Conservation (phyloP, 129 eudicot species). For the Cynara cardunculus region DNA sequence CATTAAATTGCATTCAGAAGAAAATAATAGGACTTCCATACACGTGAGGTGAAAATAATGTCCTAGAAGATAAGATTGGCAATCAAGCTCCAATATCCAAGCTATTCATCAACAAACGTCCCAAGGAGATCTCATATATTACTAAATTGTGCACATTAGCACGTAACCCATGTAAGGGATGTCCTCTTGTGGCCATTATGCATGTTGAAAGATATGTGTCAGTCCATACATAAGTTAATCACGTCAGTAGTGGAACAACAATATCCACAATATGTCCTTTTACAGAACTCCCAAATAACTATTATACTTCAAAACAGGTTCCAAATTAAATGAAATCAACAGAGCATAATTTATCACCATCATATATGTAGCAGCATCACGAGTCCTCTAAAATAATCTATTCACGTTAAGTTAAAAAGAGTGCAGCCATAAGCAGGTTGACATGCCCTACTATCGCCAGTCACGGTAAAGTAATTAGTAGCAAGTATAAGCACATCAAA, state of each 20-base stretch:
- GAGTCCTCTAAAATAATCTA: background rate
- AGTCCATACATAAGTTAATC: background rate
- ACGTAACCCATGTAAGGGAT: background rate
- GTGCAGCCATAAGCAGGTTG: background rate
- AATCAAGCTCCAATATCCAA: background rate
- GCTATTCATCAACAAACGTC: background rate
- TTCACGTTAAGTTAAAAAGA: background rate
- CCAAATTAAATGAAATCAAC: background rate
- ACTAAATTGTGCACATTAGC: background rate
- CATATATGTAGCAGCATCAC: background rate
- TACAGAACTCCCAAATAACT: background rate
- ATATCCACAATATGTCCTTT: background rate
- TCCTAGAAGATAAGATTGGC: background rate
- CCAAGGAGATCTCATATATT: background rate
- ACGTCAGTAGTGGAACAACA: background rate
- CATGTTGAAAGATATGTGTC: background rate
- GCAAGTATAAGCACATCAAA: background rate
- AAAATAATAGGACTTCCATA: background rate
- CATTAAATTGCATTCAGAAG: background rate
- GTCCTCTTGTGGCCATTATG: background rate
- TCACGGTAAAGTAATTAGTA: background rate
- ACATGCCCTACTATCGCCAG: background rate
- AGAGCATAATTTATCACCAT: background rate
- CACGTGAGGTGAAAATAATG: background rate
- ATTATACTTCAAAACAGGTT: background rate